Base-by-base conservation (phyloP, 345 rosid species). In the Pugionium cornutum region DNA sequence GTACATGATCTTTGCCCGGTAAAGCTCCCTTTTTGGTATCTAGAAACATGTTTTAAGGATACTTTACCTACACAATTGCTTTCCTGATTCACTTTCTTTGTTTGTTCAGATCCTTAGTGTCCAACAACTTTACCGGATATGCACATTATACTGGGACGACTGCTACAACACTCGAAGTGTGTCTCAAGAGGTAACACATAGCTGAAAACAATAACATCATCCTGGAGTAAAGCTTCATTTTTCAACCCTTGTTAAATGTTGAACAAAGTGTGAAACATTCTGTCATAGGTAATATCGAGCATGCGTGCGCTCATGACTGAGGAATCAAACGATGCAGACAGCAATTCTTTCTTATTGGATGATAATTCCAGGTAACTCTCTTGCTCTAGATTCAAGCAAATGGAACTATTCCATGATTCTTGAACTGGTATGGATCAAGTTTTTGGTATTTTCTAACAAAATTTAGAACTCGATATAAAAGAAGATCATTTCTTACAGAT, bases 221-320 rank as follows among this genome's bases (percentile, higher is more conserved):
- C 18, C 35, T 70, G 28, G 7, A 1, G 30, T 43, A 45, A 61
- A 11, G 18, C 18, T 18, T 18, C 18, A 18, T 18, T 18, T 28
- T 6, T 37, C 7, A 37, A 55, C 11, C 18, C 28, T 1, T 43
- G 37, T 58, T 39, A 64, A 72, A 46, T 69, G 48, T 44, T 41
- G 37, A 53, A 9, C 37, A 34, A 34, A 69, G 66, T 63, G 7
- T 53, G 41, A 37, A 53, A 27, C 55, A 18, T 43, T 58, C 54
- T 18, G 33, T 39, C 63, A 53, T 77, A 92, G 98, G 98, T 95
- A 45, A 85, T 95, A 73, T 80, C 99, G 46, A 91, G 97, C 86
- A 95, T 95, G 97, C 92, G 92, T 62, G 83, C 89, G 9, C 89
- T 95, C 34, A 95, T 89, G 97, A 95, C 91, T 1, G 99, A 95